Evolutionary conservation across 2,329 filamentous ascomycete genomes (phyloP).

Genomic region (Neobulgaria alba): DNA sequence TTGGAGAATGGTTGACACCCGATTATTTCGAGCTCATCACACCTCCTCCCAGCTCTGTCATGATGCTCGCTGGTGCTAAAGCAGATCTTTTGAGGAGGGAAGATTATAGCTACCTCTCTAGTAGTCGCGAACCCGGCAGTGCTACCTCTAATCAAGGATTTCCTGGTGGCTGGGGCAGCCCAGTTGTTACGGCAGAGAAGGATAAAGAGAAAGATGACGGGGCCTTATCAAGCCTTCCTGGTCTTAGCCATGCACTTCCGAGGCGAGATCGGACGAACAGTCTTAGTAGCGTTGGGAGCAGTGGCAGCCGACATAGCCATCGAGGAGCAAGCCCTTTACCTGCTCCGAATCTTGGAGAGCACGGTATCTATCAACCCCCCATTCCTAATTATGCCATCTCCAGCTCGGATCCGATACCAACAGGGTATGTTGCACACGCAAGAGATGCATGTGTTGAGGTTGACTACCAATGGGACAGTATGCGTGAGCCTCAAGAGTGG

Average conservation of each 20-base stretch:
- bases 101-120: slow-evolving; percentile 44
- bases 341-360: slow-evolving; percentile 15
- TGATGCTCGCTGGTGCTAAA: slow-evolving; percentile 87
- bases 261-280: slow-evolving; percentile 28
- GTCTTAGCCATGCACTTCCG: slow-evolving; percentile 21
- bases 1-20: slow-evolving; percentile 91
- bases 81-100: slow-evolving; percentile 73
- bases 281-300: slow-evolving; percentile 25
- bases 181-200: slow-evolving; percentile 19
- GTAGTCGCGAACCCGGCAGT: slow-evolving; percentile 13
- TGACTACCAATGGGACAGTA: slow-evolving; percentile 97
- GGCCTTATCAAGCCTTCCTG: slow-evolving; percentile 20
- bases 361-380: slow-evolving; percentile 59
- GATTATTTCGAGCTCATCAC: slow-evolving; percentile 92
- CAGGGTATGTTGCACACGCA: slow-evolving; percentile 83
- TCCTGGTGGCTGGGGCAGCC: slow-evolving; percentile 31
- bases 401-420: slow-evolving; percentile 69
- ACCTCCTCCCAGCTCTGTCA: slow-evolving; percentile 72
- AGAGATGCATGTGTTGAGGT: slow-evolving; percentile 76
- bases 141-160: slow-evolving; percentile 30
- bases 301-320: slow-evolving; percentile 19
- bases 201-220: slow-evolving; percentile 23
- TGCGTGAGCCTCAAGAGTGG: slow-evolving; percentile 69
- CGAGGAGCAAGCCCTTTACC: slow-evolving; percentile 6
- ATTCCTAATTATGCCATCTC: slow-evolving; percentile 78